Evolutionary conservation across 2,329 filamentous ascomycete species (phyloP).

Genomic region (Fusarium sp.): DNA sequence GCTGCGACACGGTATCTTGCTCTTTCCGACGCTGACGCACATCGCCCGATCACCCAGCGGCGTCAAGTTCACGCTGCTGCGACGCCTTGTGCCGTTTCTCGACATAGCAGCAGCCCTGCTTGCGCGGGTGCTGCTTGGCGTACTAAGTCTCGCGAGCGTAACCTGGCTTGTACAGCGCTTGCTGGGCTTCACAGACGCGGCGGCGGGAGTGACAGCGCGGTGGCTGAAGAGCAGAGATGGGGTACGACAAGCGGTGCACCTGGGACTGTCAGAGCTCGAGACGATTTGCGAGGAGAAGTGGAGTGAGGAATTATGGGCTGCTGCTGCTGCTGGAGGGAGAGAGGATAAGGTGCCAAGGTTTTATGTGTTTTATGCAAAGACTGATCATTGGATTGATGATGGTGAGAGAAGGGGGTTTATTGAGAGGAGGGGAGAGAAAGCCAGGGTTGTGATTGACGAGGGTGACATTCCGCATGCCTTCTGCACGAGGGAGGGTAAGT

Average conservation of each 20-base stretch:
- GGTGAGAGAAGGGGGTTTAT: conserved; percentile 68
- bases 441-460: conserved; percentile 65
- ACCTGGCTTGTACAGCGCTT: conserved; percentile 56
- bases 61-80: conserved; percentile 51
- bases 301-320: conserved; percentile 69
- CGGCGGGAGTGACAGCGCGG: conserved; percentile 61
- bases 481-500: conserved; percentile 58
- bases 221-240: conserved; percentile 68
- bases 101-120: conserved; percentile 54
- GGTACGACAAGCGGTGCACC: conserved; percentile 67
- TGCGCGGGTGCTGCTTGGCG: conserved; percentile 56
- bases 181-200: conserved; percentile 61
- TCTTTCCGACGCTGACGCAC: conserved; percentile 81
- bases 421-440: conserved; percentile 54
- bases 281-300: conserved; percentile 68
- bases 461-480: conserved; percentile 69
- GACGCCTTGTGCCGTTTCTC: conserved; percentile 57
- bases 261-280: conserved; percentile 70
- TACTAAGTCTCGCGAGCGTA: conserved; percentile 55
- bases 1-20: conserved; percentile 67
- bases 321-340: conserved; percentile 48
- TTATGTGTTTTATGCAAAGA: conserved; percentile 68
- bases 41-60: conserved; percentile 73
- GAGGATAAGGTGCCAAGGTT: conserved; percentile 57
- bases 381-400: conserved; percentile 72